Base-by-base conservation (phyloP, 1,284 basidiomycete genomes). In the Trichosporon sp. region DNA sequence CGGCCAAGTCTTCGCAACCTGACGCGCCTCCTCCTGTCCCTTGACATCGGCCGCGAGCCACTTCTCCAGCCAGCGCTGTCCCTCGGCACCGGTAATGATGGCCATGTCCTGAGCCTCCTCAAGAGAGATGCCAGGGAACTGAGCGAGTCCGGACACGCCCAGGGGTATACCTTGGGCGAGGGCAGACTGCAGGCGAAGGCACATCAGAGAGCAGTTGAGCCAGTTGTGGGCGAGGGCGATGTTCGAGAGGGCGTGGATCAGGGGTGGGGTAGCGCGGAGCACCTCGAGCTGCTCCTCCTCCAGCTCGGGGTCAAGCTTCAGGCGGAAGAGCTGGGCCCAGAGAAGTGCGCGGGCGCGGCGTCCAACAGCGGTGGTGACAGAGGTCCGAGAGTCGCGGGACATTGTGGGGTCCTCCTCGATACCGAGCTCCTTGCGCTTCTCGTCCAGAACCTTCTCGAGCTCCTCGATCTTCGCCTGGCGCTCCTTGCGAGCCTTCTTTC, bases 181-280 rank as follows among this genome's bases (percentile, higher is more conserved):
- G 81, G 90, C 90, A 14, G 93, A 90, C 73, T 96, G 91, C 19
- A 99, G 86, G 65, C 91, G 90, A 88, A 96, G 92, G 74, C 91
- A 87, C 37, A 89, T 86, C 38, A 94, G 85, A 0, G 93, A 91
- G 0, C 94, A 91, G 11, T 88, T 81, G n/a, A 98, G 89, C 95
- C 96, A 99, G 81, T 90, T 95, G 78, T 95, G 93, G 0, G 95
- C 89, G 26, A 92, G 88, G 0, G 91, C 87, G 77, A 98, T 93
- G 76, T 90, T 92, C 71, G 95, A 87, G 65, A 98, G 86, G 0
- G 93, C 92, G 69, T 89, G 91, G 40, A 98, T 87, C 3, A 97
- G 85, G n/a, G 87, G 81, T 2, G 92, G 92, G 0, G 89, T 88
- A 75, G 90, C 89, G 1, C 92, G 86, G 16, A 95, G 86, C 48